phyloP scores from a whole-genome alignment of 2,329 filamentous ascomycete genomes.

The Pseudogymnoascus sp. region DNA sequence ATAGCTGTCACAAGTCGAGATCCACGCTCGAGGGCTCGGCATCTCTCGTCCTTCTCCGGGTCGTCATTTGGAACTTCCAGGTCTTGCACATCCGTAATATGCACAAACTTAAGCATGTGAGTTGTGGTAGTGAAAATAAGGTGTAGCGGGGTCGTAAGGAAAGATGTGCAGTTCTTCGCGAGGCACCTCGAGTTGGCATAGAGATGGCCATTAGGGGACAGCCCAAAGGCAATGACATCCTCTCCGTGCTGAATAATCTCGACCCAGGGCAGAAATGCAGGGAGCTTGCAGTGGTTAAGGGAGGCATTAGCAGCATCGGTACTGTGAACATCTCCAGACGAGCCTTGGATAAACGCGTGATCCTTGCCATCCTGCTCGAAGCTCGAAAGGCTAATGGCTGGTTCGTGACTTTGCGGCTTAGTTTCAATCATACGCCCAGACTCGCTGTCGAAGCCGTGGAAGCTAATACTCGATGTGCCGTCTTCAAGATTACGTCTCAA shows the following conservation, averaged over 20 bases:
- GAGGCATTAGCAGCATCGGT: slow-evolving; percentile 19
- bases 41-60: slow-evolving; percentile 85
- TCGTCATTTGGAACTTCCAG: slow-evolving; percentile 81
- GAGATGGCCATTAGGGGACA: slow-evolving; percentile 70
- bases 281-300: slow-evolving; percentile 22
- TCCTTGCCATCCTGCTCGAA: slow-evolving; percentile 19
- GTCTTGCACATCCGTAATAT: slow-evolving; percentile 62
- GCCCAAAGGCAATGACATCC: slow-evolving; percentile 38
- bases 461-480: slow-evolving; percentile 16
- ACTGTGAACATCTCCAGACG: slow-evolving; percentile 24
- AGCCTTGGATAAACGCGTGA: slow-evolving; percentile 24
- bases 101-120: slow-evolving; percentile 90
- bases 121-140: slow-evolving; percentile 88
- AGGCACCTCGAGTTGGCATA: slow-evolving; percentile 70
- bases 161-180: slow-evolving; percentile 87
- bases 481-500: background rate
- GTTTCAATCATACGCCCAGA: slow-evolving; percentile 24
- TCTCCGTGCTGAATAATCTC: slow-evolving; percentile 24
- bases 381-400: slow-evolving; percentile 20
- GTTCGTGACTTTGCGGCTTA: slow-evolving; percentile 14
- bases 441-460: slow-evolving; percentile 24
- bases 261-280: slow-evolving; percentile 29
- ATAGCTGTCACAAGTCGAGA: slow-evolving; percentile 82
- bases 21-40: slow-evolving; percentile 84
- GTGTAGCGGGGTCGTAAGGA: slow-evolving; percentile 72